Base-by-base conservation (phyloP, 2,329 filamentous ascomycete genomes). In the Penicillium fuscoglaucum region DNA sequence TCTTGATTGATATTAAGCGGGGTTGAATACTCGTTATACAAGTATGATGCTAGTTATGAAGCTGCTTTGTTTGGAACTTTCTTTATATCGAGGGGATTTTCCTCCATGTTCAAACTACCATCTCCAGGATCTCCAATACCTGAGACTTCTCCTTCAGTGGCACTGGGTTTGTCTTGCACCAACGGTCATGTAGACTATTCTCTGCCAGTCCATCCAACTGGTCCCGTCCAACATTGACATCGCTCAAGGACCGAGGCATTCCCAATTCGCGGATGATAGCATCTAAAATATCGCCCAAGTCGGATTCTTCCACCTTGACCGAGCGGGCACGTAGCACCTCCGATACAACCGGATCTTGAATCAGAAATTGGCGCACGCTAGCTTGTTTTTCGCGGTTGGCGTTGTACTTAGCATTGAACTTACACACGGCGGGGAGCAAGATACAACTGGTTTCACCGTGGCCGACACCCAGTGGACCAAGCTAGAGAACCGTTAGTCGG, bases 401-500 rank as follows among this genome's bases (percentile, higher is more conserved):
- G 6, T 77, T 77, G 49, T 76, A 69, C 37, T 66, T 69, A 2
- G 74, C 73, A 57, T 87, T 87, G 66, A 77, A 87, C 66, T 81
- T 82, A 66, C 82, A 82, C 6, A 87, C 83, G 0, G 80, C 78
- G 0, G 84, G 83, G 37, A 82, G 74, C 55, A 84, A 74, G 46
- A 82, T 80, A 66, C 80, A 87, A 63, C 81, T 84, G 29, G 84
- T 87, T 69, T 85, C 83, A 12, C 84, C 84, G 65, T 87, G 84
- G 0, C 82, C 80, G 2, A 87, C 84, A 0, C 84, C 84, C 3
- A 83, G 68, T 0, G 83, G 83, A 0, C 82, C 81, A 0, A 84
- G 74, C 69, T 78, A 41, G 24, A 17, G 6, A 6, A 6, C 40
- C 28, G 6, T 52, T 33, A 28, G 33, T 59, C 51, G 46, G 17